A percentile compares a stretch with the other conserved stretches of the same genome.
These are phyloP conservation scores for Silene noctiflora DNA, from an alignment of 179 eudicot genomes.

Conservation along the genomic window DNA sequence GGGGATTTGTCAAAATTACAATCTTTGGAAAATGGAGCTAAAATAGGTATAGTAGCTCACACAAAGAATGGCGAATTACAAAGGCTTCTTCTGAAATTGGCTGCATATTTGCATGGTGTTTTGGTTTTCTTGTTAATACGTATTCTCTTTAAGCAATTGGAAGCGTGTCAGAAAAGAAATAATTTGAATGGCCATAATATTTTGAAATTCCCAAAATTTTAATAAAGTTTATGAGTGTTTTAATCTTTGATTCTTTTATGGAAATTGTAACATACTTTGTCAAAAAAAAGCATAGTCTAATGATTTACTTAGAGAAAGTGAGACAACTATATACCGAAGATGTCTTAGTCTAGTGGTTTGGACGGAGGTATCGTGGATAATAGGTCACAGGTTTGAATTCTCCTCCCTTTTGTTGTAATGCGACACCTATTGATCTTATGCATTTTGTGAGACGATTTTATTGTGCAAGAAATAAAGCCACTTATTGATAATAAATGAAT, in stretches of 20 bases:
- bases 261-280: neutral
- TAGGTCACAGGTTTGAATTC: too few species aligned
- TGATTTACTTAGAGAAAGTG: neutral
- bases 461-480: too few species aligned
- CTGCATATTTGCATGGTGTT: constrained; percentile 25
- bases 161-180: constrained; percentile 25
- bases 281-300: neutral
- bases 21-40: constrained; percentile 24
- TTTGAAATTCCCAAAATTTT: neutral
- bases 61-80: constrained; percentile 9
- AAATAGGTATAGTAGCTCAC: too few species aligned
- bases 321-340: too few species aligned
- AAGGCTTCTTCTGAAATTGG: constrained; percentile 12
- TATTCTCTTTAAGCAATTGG: constrained; percentile 18
- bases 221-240: neutral
- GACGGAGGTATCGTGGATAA: too few species aligned
- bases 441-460: too few species aligned
- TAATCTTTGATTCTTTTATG: constrained; percentile 3
- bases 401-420: too few species aligned
- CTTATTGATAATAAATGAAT: too few species aligned
- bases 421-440: too few species aligned
- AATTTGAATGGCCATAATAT: constrained; percentile 20
- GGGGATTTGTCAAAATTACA: constrained; percentile 2
- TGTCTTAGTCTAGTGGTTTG: too few species aligned
- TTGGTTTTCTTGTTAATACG: constrained; percentile 19